phyloP scores from a whole-genome alignment of 768 basidiomycete genomes.

The Mycena alexandri region DNA sequence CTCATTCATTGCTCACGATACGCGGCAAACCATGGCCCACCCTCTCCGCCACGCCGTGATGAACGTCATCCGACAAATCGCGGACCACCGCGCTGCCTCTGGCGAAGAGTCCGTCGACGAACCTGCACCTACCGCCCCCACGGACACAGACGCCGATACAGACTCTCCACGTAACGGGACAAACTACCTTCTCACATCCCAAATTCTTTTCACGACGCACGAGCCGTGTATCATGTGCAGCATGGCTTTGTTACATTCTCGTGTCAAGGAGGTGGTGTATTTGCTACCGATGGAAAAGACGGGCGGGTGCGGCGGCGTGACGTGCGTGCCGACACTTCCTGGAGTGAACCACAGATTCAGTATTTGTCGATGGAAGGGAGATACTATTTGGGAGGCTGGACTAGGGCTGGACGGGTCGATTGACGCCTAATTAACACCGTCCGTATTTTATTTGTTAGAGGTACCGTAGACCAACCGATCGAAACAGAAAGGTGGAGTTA shows the following conservation, averaged over 20 bases:
- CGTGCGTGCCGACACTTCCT: slow-evolving; percentile 82
- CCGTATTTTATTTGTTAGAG: neutral
- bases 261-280: slow-evolving; percentile 90
- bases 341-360: slow-evolving; percentile 92
- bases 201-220: slow-evolving; percentile 90
- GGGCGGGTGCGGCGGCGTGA: slow-evolving; percentile 87
- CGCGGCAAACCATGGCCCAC: slow-evolving; percentile 73
- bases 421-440: slow-evolving; percentile 55
- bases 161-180: slow-evolving; percentile 66
- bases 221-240: slow-evolving; percentile 99
- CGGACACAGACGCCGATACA: slow-evolving; percentile 7
- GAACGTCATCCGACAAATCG: slow-evolving; percentile 78
- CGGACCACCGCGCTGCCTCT: slow-evolving; percentile 60
- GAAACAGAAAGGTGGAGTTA: neutral
- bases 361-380: slow-evolving; percentile 74
- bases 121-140: slow-evolving; percentile 14
- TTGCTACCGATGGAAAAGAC: slow-evolving; percentile 79
- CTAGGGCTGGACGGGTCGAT: slow-evolving; percentile 47
- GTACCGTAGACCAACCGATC: neutral
- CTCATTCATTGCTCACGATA: slow-evolving; percentile 75
- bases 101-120: slow-evolving; percentile 25
- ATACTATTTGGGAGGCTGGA: slow-evolving; percentile 30
- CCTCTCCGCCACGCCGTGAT: slow-evolving; percentile 90
- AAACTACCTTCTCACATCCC: slow-evolving; percentile 90
- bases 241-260: slow-evolving; percentile 95